A percentile compares a stretch with the other conserved stretches of the same genome.
These are phyloP conservation scores for Adansonia rubrostipa DNA, from an alignment of 441 rosid genomes.

Conservation along the genomic window DNA sequence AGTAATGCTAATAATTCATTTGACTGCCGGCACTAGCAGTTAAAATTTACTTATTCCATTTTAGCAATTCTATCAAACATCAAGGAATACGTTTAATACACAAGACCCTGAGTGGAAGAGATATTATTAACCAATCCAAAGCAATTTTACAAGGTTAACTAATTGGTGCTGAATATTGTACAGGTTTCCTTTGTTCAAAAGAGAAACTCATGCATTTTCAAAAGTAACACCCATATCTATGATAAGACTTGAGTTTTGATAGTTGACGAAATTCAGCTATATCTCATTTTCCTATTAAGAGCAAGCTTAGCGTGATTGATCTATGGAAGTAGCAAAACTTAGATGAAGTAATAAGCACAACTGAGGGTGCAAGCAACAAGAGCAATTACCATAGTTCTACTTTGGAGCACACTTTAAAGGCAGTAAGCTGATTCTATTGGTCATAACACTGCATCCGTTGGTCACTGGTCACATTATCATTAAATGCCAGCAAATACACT, in stretches of 20 bases:
- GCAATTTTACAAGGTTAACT: background rate
- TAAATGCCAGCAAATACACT: background rate
- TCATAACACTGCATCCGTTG: background rate
- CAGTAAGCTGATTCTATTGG: constrained; percentile 14
- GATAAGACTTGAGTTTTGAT: background rate
- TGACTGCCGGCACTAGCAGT: background rate
- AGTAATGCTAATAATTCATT: background rate
- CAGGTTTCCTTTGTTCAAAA: background rate
- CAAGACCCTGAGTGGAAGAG: background rate
- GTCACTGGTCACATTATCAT: constrained; percentile 21
- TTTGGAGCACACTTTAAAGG: constrained; percentile 13
- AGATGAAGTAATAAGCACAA: background rate
- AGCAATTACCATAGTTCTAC: background rate
- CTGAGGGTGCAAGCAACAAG: constrained; percentile 16
- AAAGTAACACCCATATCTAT: background rate
- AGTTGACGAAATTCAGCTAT: background rate
- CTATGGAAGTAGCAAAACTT: constrained; percentile 26
- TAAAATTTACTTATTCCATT: background rate
- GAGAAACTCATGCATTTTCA: background rate
- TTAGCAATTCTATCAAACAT: background rate
- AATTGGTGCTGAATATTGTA: background rate
- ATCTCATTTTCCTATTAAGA: background rate
- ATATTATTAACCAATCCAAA: background rate
- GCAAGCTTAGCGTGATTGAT: background rate
- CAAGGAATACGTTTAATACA: background rate